Percentiles rank a stretch among this genome's conserved stretches.
phyloP scores from a whole-genome alignment of 768 basidiomycete genomes.

The Naganishia friedmannii region DNA sequence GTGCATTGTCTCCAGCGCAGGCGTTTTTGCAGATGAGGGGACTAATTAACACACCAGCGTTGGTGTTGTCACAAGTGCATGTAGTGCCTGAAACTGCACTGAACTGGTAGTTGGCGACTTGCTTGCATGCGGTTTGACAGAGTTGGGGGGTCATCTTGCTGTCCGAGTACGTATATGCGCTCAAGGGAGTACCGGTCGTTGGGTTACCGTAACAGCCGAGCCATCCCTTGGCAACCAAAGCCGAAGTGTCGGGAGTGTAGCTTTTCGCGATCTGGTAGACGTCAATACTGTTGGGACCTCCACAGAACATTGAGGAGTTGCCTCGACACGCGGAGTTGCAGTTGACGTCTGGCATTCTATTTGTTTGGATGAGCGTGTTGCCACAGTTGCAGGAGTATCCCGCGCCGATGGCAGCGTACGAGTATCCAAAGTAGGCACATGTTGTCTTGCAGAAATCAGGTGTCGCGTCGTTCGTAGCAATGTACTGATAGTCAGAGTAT shows the following conservation, averaged over 20 bases:
- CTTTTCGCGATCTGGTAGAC: conserved; percentile 32
- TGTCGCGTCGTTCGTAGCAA: conserved; percentile 23
- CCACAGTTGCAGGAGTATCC: conserved; percentile 28
- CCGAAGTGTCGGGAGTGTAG: conserved; percentile 12
- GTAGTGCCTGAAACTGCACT: conserved; percentile 32
- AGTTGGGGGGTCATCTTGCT: conserved; percentile 37
- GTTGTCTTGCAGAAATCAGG: conserved; percentile 34
- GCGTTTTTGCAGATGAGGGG: conserved; percentile 13
- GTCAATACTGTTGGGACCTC: conserved; percentile 30
- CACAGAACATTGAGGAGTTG: conserved; percentile 35
- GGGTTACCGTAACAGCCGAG: conserved; percentile 26
- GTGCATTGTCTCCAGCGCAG: conserved; percentile 25
- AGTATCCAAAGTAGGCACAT: conserved; percentile 36
- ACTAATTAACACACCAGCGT: conserved; percentile 17
- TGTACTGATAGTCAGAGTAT: conserved; percentile 28
- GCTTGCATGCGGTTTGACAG: conserved; percentile 42
- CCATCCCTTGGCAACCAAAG: conserved; percentile 19
- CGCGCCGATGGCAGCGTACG: conserved; percentile 12
- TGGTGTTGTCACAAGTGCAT: conserved; percentile 40
- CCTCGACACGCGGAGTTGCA: conserved; percentile 30
- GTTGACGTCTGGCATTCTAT: conserved; percentile 20
- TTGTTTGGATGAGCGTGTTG: not conserved
- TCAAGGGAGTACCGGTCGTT: conserved; percentile 7
- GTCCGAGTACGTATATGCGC: conserved; percentile 19
- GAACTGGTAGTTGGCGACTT: conserved; percentile 31